Percentiles rank a stretch among this genome's conserved stretches.
Evolutionary conservation across 2,329 filamentous ascomycete genomes (phyloP).

Genomic region (Hypoxylon sp.): DNA sequence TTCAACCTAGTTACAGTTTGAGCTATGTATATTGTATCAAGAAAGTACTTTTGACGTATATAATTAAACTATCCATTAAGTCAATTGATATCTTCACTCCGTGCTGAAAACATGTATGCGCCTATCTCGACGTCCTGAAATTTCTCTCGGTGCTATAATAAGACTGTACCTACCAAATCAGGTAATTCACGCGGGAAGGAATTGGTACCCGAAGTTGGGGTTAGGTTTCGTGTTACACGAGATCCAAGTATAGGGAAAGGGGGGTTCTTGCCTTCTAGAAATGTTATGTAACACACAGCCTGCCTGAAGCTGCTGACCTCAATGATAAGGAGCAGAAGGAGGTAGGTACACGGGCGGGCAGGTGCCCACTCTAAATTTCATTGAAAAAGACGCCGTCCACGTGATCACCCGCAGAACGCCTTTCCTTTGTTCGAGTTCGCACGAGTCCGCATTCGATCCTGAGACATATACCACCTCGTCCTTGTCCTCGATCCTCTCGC

Average conservation of each 20-base stretch:
- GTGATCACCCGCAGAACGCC: conserved; percentile 26
- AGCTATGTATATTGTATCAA: background rate
- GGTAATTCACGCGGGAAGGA: background rate
- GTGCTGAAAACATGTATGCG: background rate
- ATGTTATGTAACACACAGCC: background rate
- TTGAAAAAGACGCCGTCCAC: conserved; percentile 8
- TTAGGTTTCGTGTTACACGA: background rate
- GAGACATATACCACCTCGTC: background rate
- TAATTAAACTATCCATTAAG: background rate
- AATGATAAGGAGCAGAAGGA: no score
- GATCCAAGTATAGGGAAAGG: conserved; percentile 19
- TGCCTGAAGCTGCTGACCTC: background rate
- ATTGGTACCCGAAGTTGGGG: conserved; percentile 3
- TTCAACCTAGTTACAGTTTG: background rate
- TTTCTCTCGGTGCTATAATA: background rate
- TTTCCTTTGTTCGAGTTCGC: background rate
- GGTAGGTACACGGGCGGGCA: background rate
- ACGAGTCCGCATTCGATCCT: background rate
- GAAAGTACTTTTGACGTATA: background rate
- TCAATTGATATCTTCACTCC: background rate
- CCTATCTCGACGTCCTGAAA: background rate
- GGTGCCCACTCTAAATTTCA: conserved; percentile 36
- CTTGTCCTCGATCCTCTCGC: background rate
- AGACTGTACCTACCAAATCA: background rate
- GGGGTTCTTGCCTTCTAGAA: background rate